These are phyloP conservation scores for Ophiostoma perfectum DNA, from an alignment of 2,329 filamentous ascomycete genomes.

Conservation along the genomic window DNA sequence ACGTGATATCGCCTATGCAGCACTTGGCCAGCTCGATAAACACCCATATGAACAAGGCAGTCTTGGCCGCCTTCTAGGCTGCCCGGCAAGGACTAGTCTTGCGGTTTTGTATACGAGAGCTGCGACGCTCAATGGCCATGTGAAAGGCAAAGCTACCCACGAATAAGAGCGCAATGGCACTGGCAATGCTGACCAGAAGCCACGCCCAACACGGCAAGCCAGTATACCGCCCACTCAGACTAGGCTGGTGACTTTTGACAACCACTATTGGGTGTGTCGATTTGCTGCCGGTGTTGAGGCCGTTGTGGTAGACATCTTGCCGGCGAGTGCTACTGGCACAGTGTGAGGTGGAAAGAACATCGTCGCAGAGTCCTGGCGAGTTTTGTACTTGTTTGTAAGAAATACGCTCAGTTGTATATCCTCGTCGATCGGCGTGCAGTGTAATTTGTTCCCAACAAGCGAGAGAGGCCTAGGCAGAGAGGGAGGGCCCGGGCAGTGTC, in stretches of 20 bases:
- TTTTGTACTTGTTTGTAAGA: background rate
- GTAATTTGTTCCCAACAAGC: too few species aligned
- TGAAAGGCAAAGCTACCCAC: background rate
- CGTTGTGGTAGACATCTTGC: background rate
- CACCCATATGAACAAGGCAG: slow-evolving; percentile 20
- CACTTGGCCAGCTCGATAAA: slow-evolving; percentile 15
- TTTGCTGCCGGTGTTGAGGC: background rate
- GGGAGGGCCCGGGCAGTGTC: too few species aligned
- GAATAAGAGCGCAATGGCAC: background rate
- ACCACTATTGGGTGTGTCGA: background rate
- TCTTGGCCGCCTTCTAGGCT: slow-evolving; percentile 16
- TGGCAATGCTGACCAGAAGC: slow-evolving; percentile 19
- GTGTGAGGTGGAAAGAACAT: slow-evolving; percentile 17
- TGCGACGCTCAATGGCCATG: background rate
- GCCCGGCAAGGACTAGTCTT: slow-evolving; percentile 5
- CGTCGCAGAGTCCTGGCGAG: background rate
- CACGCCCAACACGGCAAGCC: slow-evolving; percentile 18
- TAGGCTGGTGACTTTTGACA: background rate
- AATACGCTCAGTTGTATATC: background rate
- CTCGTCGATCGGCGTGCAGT: background rate
- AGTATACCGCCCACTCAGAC: background rate
- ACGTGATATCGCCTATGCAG: background rate
- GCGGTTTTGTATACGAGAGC: slow-evolving; percentile 14
- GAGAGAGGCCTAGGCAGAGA: too few species aligned
- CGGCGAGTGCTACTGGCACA: slow-evolving; percentile 12